Base-by-base conservation (phyloP, 2,329 filamentous ascomycete species). In the Talaromyces sp. region DNA sequence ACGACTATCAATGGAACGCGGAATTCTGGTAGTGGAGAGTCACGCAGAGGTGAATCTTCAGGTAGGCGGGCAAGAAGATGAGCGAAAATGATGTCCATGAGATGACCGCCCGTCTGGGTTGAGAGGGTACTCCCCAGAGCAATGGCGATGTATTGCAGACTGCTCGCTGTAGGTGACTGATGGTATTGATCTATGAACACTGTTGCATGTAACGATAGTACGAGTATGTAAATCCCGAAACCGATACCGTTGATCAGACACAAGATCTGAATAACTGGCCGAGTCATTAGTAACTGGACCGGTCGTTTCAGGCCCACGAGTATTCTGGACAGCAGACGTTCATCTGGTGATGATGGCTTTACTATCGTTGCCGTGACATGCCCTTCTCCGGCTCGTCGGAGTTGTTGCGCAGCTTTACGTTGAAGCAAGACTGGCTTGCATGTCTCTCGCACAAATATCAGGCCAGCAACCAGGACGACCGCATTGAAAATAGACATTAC, bases 1-100 rank as follows among this genome's bases (percentile, higher is more conserved):
- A 81, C 73, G 53, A 84, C 78, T 73, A 87, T 82, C 0, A 81
- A 74, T 0, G 81, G 80, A 0, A 83, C 68, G 0, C 80, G 75
- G 60, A 77, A 77, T 61, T 83, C 81, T 0, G 81, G 78, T 50
- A 70, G 69, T 60, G 73, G 64, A 5, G 64, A 69, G 57, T 76
- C 77, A 58, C 76, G 51, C 10, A 53, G 5, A 28, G 48, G 36
- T 25, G 56, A 46, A 5, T 43, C 35, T 3, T 50, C 56, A 10
- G 56, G 50, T 11, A 53, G 56, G 22, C 50, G 56, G 15, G 35
- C 35, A 33, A 25, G 35, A 13, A 58, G 41, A 35, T 50, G 56
- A 21, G 50, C 31, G 41, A 46, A 58, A n/a, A 58, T 39, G 7
- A 46, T 28, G 28, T 58, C 56, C 56, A 58, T 58, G 8, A 58